These are phyloP conservation scores for Teratosphaeria destructans DNA, from an alignment of 2,329 filamentous ascomycete genomes.

Conservation along the genomic window DNA sequence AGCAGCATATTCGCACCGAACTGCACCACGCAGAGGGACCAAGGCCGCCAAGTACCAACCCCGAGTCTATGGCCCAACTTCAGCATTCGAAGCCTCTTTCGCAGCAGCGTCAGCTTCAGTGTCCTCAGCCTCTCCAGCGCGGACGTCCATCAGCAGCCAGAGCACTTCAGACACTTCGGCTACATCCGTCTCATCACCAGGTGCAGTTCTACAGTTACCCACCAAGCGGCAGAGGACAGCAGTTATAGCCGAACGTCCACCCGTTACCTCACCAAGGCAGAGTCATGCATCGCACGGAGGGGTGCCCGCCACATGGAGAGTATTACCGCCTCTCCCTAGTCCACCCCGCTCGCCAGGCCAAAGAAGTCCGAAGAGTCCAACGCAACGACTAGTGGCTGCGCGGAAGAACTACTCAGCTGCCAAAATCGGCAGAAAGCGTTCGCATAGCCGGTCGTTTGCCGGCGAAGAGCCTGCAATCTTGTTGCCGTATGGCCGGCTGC, in stretches of 20 bases:
- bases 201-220: background rate
- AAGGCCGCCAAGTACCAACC: slow-evolving; percentile 1
- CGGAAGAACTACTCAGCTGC: background rate
- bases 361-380: background rate
- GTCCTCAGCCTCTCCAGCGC: background rate
- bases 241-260: background rate
- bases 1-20: slow-evolving; percentile 10
- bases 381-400: background rate
- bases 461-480: background rate
- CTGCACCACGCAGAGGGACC: slow-evolving; percentile 4
- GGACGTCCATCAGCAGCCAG: background rate
- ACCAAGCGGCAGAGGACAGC: background rate
- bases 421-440: slow-evolving; percentile 5
- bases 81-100: background rate
- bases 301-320: background rate
- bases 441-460: background rate
- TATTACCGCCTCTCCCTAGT: background rate
- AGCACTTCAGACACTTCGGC: background rate
- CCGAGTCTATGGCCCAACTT: background rate
- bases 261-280: background rate
- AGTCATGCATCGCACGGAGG: background rate
- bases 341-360: background rate
- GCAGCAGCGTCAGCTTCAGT: background rate
- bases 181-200: background rate
- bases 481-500: slow-evolving; percentile 1